Evolutionary conservation across 495 filamentous ascomycete species (phyloP), one percentile per base, ranked within the genome.

Genomic region (Talaromyces liani): DNA sequence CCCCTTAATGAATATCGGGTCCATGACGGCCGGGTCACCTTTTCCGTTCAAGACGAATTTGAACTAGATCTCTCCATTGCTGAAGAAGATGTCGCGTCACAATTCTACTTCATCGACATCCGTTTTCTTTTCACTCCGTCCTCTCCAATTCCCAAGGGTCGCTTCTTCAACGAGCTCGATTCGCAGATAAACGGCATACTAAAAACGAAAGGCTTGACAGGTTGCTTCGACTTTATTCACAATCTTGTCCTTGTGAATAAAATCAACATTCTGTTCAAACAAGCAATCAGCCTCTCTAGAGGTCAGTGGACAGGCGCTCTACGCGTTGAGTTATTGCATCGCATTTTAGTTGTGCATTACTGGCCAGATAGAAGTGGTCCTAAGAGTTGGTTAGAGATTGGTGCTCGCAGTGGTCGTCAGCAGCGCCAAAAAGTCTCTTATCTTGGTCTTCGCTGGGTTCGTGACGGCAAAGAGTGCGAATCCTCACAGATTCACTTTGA

Each of bases 21-120:
- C 53, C 80, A 80, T 60, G 85, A 87, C 65, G 94, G 95, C 5
- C 84, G 92, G 34, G 92, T 88, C 14, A 97, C 92, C 0, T 98
- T 98, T 71, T 82, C 77, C 33, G 88, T 97, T 6, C 76, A 83
- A 27, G 84, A 83, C 53, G 94, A 97, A 69, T 98, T 96, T 70
- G 95, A 98, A 71, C 83, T 97, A 24, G 94, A 98, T 68, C 84
- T 98, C 63, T 90, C 89, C 0, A 87, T 97, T 63, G 89, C 87
- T 1, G 86, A 91, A 65, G 92, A 96, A 69, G 86, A 93, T 59
- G 84, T 85, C 14, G 75, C 82, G 31, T 88, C 86, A 8, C 93
- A 93, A 70, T 91, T 96, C 70, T 97, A 86, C 75, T 96, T 97
- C 69, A 88, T 98, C 65, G 93, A 97, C 69, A 88, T 97, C 65